Conservation (phyloP, 805 yeast species). For the Naumovozyma baii region DNA sequence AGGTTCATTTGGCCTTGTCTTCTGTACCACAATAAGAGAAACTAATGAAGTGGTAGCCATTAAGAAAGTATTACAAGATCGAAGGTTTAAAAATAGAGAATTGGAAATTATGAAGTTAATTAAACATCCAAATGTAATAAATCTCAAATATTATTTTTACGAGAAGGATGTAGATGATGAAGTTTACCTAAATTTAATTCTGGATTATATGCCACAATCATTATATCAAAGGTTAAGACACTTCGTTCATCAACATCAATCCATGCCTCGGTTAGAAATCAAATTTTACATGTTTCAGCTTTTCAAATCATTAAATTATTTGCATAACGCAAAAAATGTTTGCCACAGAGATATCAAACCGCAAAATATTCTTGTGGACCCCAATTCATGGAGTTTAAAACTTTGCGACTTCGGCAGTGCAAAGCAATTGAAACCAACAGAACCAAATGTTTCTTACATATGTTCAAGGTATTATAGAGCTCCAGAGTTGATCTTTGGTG, state of each 20-base stretch:
- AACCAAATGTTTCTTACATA: conserved; percentile 92
- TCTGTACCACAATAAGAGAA: conserved; percentile 70
- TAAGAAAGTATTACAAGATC: conserved; percentile 93
- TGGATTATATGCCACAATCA: conserved; percentile 94
- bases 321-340: conserved; percentile 61
- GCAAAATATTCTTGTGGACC: conserved; percentile 78
- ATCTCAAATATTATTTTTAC: conserved; percentile 78
- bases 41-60: conserved; percentile 79
- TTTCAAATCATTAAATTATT: conserved; percentile 67
- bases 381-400: conserved; percentile 73
- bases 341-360: conserved; percentile 97
- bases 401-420: conserved; percentile 97
- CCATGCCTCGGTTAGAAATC: conserved; percentile 85
- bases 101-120: conserved; percentile 89
- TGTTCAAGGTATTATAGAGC: conserved; percentile 96
- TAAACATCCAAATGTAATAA: conserved; percentile 79
- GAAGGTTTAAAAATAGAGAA: conserved; percentile 88
- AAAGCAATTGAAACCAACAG: conserved; percentile 76
- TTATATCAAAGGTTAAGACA: conserved; percentile 83
- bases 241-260: conserved; percentile 59
- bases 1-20: conserved; percentile 98
- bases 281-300: conserved; percentile 75
- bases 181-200: conserved; percentile 75
- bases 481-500: conserved; percentile 95
- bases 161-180: conserved; percentile 49